These are phyloP conservation scores for Fraxinus paxiana DNA, from an alignment of 305 asterid species.

Conservation along the genomic window DNA sequence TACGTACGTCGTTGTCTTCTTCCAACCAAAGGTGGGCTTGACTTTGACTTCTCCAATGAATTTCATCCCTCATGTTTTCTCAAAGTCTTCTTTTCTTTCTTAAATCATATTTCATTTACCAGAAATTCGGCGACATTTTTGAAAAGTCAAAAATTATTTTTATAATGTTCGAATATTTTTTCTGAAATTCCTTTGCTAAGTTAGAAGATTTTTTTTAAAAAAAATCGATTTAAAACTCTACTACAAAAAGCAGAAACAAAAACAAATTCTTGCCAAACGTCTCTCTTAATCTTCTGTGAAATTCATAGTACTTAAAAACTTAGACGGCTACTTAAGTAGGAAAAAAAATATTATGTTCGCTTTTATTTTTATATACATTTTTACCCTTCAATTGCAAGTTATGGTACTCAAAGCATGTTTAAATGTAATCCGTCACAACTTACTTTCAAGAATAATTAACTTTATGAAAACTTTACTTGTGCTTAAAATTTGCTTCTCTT, in stretches of 20 bases:
- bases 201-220: not conserved
- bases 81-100: slow-evolving; percentile 12
- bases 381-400: not conserved
- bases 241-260: no score
- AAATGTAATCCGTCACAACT: not conserved
- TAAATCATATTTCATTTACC: no score
- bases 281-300: no score
- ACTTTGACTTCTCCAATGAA: slow-evolving; percentile 48
- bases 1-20: slow-evolving; percentile 12
- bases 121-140: not conserved
- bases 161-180: not conserved
- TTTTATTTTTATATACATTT: not conserved
- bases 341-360: not conserved
- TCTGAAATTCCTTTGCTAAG: not conserved
- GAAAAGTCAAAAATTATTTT: not conserved
- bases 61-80: slow-evolving; percentile 20
- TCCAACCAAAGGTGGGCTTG: slow-evolving; percentile 55
- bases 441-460: no score
- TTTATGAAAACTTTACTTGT: not conserved
- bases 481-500: not conserved
- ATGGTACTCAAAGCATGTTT: not conserved
- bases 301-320: no score
- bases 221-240: not conserved
- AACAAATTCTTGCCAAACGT: not conserved
- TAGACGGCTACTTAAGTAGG: no score